Base-by-base conservation (phyloP, 2,329 filamentous ascomycete species). In the Pseudocercospora macadamiae region DNA sequence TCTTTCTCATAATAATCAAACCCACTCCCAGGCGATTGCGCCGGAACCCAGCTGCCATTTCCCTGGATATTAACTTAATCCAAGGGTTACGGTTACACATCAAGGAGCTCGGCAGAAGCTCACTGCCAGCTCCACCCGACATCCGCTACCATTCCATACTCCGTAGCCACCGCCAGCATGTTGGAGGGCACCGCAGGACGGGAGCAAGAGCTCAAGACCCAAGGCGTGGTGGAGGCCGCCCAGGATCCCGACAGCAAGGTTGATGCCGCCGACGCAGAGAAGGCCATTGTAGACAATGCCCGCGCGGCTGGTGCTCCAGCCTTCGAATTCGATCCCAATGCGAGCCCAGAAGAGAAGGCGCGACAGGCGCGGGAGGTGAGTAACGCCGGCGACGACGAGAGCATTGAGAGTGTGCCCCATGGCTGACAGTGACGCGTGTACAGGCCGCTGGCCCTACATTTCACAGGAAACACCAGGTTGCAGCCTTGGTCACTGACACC, bases 291-390 rank as follows among this genome's bases (percentile, higher is more conserved):
- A 23, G 81, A 90, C 54, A 87, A 96, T 74, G 91, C 90, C 66
- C 86, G 83, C 70, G 88, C 89, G 69, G 90, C 89, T 10, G 95
- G 95, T 39, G 85, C 89, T 21, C 79, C 88, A 26, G 93, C 91
- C 64, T 95, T 90, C 73, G 85, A 87, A 62, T 99, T 97, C 77
- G 84, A 99, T 72, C 91, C 95, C 0, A 79, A 96, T 79, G 93
- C 92, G 39, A 88, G 83, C 42, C 83, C 89, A 0, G 90, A 92
- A 73, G 83, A 96, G 75, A 99, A 99, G 80, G 88, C 84, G 61
- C 88, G 88, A 28, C 90, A 93, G 73, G 88, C 89, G 19, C 81
- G 83, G 81, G 84, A 87, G 71, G 91, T 96, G 28, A 32, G 28
- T 12, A 32, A 32, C 28, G 28, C 28, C 45, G 54, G 56, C 23